Evolutionary conservation across 345 rosid species (phyloP).

Genomic region (Salix koriyanagi): DNA sequence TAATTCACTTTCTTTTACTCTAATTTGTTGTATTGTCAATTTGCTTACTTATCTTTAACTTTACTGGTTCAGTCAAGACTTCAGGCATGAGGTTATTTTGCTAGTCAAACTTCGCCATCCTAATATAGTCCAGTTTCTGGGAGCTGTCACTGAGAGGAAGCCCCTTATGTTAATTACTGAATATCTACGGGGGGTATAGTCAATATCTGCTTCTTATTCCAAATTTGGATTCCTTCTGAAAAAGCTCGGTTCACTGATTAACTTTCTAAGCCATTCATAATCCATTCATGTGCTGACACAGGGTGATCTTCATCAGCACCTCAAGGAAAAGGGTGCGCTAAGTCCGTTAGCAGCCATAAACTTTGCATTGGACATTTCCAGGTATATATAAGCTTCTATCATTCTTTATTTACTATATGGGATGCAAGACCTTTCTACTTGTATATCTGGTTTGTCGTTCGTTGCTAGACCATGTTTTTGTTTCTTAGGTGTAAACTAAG

Average conservation of each 20-base stretch:
- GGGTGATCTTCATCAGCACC: conserved; percentile 98
- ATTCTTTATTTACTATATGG: background rate
- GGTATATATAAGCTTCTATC: conserved; percentile 30
- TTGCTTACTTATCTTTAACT: conserved; percentile 18
- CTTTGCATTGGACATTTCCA: conserved; percentile 94
- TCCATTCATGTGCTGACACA: conserved; percentile 25
- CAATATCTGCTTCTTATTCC: conserved; percentile 11
- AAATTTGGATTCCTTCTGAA: conserved; percentile 5
- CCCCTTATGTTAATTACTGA: conserved; percentile 98
- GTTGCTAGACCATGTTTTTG: background rate
- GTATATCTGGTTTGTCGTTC: background rate
- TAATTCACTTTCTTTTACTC: background rate
- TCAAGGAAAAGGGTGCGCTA: conserved; percentile 88
- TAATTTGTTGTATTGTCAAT: background rate
- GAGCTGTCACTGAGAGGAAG: conserved; percentile 98
- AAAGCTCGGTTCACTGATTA: conserved; percentile 5
- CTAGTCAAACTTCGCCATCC: conserved; percentile 99
- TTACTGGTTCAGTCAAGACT: conserved; percentile 76
- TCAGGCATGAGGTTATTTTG: conserved; percentile 96
- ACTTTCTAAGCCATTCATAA: conserved; percentile 10
- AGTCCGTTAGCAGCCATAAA: conserved; percentile 80
- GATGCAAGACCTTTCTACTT: background rate
- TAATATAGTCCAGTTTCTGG: conserved; percentile 94
- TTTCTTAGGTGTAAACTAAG: too few species aligned
- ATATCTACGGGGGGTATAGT: conserved; percentile 84